Conservation (phyloP, 2,329 filamentous ascomycete species). For the Leptographium galeiforme region DNA sequence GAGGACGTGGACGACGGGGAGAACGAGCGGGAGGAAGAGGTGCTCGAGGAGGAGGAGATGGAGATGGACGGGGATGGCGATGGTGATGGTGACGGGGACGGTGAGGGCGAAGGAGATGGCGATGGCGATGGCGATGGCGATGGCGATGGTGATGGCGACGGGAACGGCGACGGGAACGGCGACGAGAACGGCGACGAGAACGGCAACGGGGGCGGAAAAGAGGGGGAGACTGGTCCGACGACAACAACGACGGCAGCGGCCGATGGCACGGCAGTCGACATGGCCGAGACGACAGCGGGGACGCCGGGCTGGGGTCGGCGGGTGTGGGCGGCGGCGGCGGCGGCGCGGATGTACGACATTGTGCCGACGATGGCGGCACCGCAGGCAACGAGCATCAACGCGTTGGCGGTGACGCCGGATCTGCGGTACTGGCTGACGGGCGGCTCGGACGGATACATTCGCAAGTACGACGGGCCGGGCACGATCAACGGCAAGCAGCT, state of each 20-base stretch:
- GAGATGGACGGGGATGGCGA: slow-evolving; percentile 28
- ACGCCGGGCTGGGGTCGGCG: slow-evolving; percentile 18
- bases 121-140: background rate
- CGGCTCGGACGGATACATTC: slow-evolving; percentile 86
- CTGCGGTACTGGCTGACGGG: slow-evolving; percentile 92
- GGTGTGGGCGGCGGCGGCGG: slow-evolving; percentile 66
- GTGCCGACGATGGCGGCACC: slow-evolving; percentile 94
- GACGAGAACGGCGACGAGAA: background rate
- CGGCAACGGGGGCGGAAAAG: slow-evolving; percentile 20
- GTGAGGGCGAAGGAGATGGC: slow-evolving; percentile 1
- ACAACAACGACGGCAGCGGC: slow-evolving; percentile 2
- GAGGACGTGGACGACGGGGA: slow-evolving; percentile 28
- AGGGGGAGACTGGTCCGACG: slow-evolving; percentile 1
- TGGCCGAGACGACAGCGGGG: slow-evolving; percentile 6
- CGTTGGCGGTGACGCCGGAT: slow-evolving; percentile 81
- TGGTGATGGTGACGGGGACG: slow-evolving; percentile 7
- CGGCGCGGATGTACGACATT: slow-evolving; percentile 78
- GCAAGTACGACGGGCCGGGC: slow-evolving; percentile 90
- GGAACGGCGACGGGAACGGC: background rate
- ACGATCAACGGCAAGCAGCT: slow-evolving; percentile 92
- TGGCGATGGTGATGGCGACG: slow-evolving; percentile 7
- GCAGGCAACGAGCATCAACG: slow-evolving; percentile 90
- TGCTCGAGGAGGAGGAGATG: slow-evolving; percentile 28
- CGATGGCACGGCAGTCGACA: slow-evolving; percentile 8
- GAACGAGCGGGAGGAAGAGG: slow-evolving; percentile 22